Evolutionary conservation across 129 eudicot species (phyloP), one percentile per base, ranked within the genome.

Genomic region (Flaveria linearis): DNA sequence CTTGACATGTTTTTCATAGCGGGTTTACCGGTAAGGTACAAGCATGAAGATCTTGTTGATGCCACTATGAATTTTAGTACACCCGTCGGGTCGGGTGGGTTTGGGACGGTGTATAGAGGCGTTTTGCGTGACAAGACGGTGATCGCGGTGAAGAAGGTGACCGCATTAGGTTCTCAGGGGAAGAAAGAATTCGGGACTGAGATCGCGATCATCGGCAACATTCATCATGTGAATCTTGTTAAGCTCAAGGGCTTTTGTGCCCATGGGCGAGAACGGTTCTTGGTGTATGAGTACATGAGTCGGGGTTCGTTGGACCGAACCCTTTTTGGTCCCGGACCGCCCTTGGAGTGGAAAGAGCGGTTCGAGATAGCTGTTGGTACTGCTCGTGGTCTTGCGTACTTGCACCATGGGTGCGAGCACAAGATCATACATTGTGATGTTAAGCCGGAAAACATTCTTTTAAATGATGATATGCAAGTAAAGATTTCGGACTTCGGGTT

Each of bases 401-500:
- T 92, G 73, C 98, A 92, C 30, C 76, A 74, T 17, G 98, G 94
- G 72, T 92, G 98, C n/a, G 91, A 90, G 4, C 86, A 84, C 2
- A 92, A 88, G 88, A 88, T 92, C 58, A 85, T 92, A 67, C 98
- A 92, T 46, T 92, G 98, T 50, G 98, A 92, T 39, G 86, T 92
- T 0, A 92, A 92, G 84, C 98, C 98, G 1, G 98, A 92, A 73
- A 92, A 92, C 72, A 92, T 92, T 58, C 90, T 92, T 42, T 50
- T 92, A 49, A 88, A 82, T 36, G 92, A 85, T 33, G 68, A 68
- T 64, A 79, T 81, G 79, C 94, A 84, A 68, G 90, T 91, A 15
- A 92, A 90, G 69, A 82, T 92, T 14, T 92, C 98, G 0, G 98
- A 92, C 84, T 92, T 92, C n/a, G 98, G 98, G 83, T 89, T 92